Evolutionary conservation across 208 protist genomes (phyloP), one percentile per base, ranked within the genome.

Genomic region (Wallacemonas sp.): DNA sequence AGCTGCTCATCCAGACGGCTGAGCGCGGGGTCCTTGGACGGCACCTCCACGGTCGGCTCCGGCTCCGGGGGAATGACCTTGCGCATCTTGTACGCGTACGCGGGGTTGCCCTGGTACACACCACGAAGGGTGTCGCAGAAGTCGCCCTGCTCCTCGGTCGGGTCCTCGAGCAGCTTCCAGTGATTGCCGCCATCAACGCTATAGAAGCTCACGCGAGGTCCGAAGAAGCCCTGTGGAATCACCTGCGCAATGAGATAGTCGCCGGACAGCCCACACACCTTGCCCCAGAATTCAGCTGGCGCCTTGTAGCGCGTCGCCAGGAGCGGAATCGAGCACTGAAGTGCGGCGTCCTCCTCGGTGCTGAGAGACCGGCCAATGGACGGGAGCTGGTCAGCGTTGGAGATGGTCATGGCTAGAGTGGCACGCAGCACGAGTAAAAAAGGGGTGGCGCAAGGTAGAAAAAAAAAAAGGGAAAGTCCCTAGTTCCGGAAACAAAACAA

Each of bases 71-170:
- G 89, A 28, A 95, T 80, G 52, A 92, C 87, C 29, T 91, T 72
- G 3, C 87, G 84, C 52, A 92, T 77, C 72, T 91, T 93, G 73
- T 97, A 97, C 41, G 84, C 74, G 75, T 92, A 95, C 26, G n/a
- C 57, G 8, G 90, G 90, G 50, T 85, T 65, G 20, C 92, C 92
- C 45, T 91, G 77, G 67, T 92, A 95, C 25, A 86, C 67, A 10
- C 92, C 92, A 2, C 92, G 86, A 41, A 97, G 76, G 31, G 83
- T 32, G 65, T 93, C 86, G 74, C 92, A 97, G 42, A 93, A 90
- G 26, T 67, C 76, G 36, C 63, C 81, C 77, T 95, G 88, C 50
- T 89, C 83, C 36, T 82, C 82, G 1, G 79, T 90, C 25, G 87
- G 57, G 23, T 72, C 69, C 49, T 80, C 68, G 20, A 97, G 45